Evolutionary conservation across 805 yeast genomes (phyloP).

Genomic region (Wickerhamiella kurtzmanii): DNA sequence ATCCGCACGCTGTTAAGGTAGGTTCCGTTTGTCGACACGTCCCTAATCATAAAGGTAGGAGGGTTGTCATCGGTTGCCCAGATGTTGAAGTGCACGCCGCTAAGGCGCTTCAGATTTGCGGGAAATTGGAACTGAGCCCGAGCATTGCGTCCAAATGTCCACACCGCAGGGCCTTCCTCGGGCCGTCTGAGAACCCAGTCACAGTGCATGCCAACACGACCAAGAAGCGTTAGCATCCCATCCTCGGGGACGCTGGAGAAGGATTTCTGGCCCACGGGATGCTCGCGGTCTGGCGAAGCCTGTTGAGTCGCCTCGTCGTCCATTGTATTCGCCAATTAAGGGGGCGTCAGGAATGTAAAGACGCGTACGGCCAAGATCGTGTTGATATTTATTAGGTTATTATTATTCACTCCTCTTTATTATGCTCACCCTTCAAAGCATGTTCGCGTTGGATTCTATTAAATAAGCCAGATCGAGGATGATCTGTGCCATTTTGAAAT

Average conservation of each 20-base stretch:
- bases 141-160: slow-evolving; percentile 66
- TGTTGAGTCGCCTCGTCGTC: slow-evolving; percentile 19
- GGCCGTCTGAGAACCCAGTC: slow-evolving; percentile 12
- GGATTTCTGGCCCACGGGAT: slow-evolving; percentile 13
- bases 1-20: slow-evolving; percentile 62
- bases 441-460: no score
- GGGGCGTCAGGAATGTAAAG: background rate
- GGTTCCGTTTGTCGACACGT: slow-evolving; percentile 86
- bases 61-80: slow-evolving; percentile 47
- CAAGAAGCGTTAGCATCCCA: slow-evolving; percentile 14
- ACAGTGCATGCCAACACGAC: slow-evolving; percentile 16
- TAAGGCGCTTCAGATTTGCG: slow-evolving; percentile 44
- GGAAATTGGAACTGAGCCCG: slow-evolving; percentile 52
- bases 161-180: slow-evolving; percentile 20
- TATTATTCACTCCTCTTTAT: no score
- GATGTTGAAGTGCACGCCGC: slow-evolving; percentile 60
- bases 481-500: no score
- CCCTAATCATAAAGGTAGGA: slow-evolving; percentile 43
- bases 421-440: no score
- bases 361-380: background rate
- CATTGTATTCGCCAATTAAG: background rate
- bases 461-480: no score
- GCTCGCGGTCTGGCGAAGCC: slow-evolving; percentile 16
- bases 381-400: background rate
- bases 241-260: slow-evolving; percentile 9